These are phyloP conservation scores for Mucor saturninus DNA, from an alignment of 371 early-diverging fungal genomes.

Conservation along the genomic window DNA sequence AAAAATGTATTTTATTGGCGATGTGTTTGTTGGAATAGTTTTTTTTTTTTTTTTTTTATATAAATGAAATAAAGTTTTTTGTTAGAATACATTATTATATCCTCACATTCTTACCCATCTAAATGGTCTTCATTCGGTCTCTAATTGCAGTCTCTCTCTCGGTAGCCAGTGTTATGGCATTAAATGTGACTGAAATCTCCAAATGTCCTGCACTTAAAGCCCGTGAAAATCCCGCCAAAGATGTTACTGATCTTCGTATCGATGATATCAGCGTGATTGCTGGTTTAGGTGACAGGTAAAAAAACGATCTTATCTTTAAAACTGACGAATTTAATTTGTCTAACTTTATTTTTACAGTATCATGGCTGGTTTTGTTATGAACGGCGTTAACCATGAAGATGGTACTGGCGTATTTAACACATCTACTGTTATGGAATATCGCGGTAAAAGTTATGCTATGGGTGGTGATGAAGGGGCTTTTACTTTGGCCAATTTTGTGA, in stretches of 20 bases:
- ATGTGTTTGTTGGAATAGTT: too few relatives aligned
- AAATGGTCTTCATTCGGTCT: too few relatives aligned
- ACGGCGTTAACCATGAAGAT: constrained; percentile 23
- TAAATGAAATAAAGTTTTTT: too few relatives aligned
- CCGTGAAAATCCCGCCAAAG: constrained; percentile 18
- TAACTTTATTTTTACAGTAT: constrained; percentile 16
- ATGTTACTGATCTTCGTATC: constrained; percentile 31
- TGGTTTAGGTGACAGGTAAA: constrained; percentile 29
- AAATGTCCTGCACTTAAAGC: constrained; percentile 23
- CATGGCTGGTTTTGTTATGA: constrained; percentile 36
- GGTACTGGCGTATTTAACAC: constrained; percentile 8
- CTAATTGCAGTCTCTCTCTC: too few relatives aligned
- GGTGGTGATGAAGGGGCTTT: constrained; percentile 36
- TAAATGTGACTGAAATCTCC: constrained; percentile 8
- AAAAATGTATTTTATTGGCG: too few relatives aligned
- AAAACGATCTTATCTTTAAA: background rate
- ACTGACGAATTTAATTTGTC: background rate
- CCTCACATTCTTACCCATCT: too few relatives aligned
- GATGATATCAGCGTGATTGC: constrained; percentile 34
- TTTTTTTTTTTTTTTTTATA: too few relatives aligned
- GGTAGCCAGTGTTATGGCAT: constrained; percentile 1
- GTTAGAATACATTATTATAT: too few relatives aligned
- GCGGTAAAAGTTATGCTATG: constrained; percentile 41
- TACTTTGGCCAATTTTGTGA: constrained; percentile 35
- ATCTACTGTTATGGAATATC: constrained; percentile 18